A percentile compares a stretch with the other conserved stretches of the same genome.
phyloP scores from a whole-genome alignment of 805 yeast species.

The Kodamaea lidongshanica region DNA sequence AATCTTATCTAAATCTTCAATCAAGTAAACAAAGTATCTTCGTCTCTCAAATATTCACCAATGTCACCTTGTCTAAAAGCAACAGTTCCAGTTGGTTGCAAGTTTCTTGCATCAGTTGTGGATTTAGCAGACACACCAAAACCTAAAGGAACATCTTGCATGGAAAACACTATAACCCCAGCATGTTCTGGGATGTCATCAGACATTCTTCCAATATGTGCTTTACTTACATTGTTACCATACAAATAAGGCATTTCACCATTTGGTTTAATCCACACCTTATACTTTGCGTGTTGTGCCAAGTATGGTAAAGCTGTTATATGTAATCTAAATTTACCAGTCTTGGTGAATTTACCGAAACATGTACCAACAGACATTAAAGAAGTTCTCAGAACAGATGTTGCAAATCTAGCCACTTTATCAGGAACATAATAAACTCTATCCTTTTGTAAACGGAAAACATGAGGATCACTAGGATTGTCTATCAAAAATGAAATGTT shows the following conservation, averaged over 20 bases:
- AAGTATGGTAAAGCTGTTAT: slow-evolving; percentile 82
- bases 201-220: slow-evolving; percentile 93
- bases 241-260: slow-evolving; percentile 98
- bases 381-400: slow-evolving; percentile 81
- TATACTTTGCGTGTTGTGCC: slow-evolving; percentile 84
- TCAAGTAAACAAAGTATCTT: slow-evolving; percentile 87
- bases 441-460: slow-evolving; percentile 92
- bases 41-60: slow-evolving; percentile 97
- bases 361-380: slow-evolving; percentile 92
- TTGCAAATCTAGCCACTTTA: slow-evolving; percentile 76
- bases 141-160: slow-evolving; percentile 90
- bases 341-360: slow-evolving; percentile 94
- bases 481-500: slow-evolving; percentile 85
- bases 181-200: slow-evolving; percentile 98
- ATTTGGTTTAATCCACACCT: slow-evolving; percentile 92
- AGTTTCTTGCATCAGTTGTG: slow-evolving; percentile 76
- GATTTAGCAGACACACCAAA: slow-evolving; percentile 94
- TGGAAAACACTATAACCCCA: slow-evolving; percentile 85
- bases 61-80: slow-evolving; percentile 97
- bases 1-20: no score
- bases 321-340: slow-evolving; percentile 93
- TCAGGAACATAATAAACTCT: slow-evolving; percentile 91
- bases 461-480: slow-evolving; percentile 82
- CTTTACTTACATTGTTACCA: slow-evolving; percentile 94
- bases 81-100: slow-evolving; percentile 91